phyloP scores from a whole-genome alignment of 768 basidiomycete species.

The Leccinum arenicola region DNA sequence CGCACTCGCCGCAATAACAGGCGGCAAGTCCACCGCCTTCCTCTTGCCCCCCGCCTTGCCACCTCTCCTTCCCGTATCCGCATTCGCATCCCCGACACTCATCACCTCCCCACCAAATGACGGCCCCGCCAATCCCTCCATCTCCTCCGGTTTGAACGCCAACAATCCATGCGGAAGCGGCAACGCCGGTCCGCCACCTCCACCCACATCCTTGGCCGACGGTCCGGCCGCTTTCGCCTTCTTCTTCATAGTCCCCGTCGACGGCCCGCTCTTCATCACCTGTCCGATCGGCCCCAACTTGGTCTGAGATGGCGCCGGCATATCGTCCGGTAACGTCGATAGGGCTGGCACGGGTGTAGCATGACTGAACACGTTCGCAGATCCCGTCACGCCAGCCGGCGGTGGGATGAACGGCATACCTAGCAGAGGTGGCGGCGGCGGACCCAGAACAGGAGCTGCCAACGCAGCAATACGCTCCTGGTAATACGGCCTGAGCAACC shows the following conservation, averaged over 20 bases:
- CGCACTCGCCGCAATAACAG: conserved; percentile 36
- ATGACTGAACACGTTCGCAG: background rate
- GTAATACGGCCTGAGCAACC: conserved; percentile 78
- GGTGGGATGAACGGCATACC: conserved; percentile 18
- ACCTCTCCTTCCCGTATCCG: conserved; percentile 11
- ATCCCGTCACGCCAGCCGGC: conserved; percentile 6
- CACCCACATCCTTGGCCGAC: conserved; percentile 22
- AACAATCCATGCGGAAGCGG: conserved; percentile 21
- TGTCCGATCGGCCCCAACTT: conserved; percentile 83
- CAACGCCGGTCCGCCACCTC: conserved; percentile 14
- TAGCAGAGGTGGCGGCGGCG: conserved; percentile 14
- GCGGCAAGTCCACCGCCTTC: conserved; percentile 31
- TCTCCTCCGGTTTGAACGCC: conserved; percentile 17
- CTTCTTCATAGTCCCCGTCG: conserved; percentile 59
- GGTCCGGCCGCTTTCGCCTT: conserved; percentile 34
- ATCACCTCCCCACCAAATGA: conserved; percentile 12
- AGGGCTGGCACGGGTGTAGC: conserved; percentile 5
- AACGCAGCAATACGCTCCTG: conserved; percentile 50
- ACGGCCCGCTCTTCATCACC: conserved; percentile 51
- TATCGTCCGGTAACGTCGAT: conserved; percentile 61
- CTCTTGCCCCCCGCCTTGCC: conserved; percentile 19
- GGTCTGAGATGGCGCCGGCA: conserved; percentile 51
- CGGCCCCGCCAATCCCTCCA: conserved; percentile 17
- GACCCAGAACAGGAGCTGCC: conserved; percentile 25
- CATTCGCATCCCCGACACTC: background rate